Percentiles rank a stretch among this genome's conserved stretches.
phyloP scores from a whole-genome alignment of 2,329 filamentous ascomycete genomes.

The Colletotrichum orchidophilum region DNA sequence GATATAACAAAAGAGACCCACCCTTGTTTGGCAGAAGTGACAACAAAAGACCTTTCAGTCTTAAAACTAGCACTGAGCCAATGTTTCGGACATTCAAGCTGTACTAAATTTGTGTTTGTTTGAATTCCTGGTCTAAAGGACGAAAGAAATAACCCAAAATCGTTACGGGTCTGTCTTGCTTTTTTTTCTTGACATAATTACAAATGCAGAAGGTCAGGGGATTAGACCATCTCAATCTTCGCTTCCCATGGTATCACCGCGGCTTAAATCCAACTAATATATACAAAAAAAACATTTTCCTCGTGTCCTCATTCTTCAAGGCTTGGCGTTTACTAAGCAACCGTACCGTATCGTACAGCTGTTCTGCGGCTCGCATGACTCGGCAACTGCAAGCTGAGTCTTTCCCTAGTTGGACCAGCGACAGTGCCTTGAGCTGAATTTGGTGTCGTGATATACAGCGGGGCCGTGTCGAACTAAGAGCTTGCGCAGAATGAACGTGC shows the following conservation, averaged over 20 bases:
- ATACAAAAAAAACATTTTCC: not conserved
- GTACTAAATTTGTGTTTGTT: not conserved
- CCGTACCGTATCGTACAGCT: not conserved
- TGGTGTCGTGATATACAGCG: not conserved
- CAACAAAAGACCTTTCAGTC: too few species aligned
- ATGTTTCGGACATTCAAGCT: not conserved
- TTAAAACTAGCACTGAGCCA: not conserved
- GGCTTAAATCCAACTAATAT: constrained; percentile 1
- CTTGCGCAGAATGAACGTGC: not conserved
- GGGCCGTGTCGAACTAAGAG: constrained; percentile 1
- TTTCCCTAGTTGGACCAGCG: constrained; percentile 10
- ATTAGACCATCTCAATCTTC: constrained; percentile 11
- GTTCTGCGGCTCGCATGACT: not conserved
- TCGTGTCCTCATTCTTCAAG: constrained; percentile 12
- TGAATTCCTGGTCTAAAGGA: not conserved
- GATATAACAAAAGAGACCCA: too few species aligned
- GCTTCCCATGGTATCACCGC: constrained; percentile 29
- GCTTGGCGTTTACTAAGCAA: not conserved
- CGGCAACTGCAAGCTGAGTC: not conserved
- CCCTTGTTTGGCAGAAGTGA: too few species aligned
- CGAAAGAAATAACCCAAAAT: not conserved
- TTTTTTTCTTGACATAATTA: constrained; percentile 17
- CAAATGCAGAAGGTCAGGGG: constrained; percentile 20
- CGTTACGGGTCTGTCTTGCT: constrained; percentile 3
- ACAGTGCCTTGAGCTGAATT: not conserved